Evolutionary conservation across 768 basidiomycete genomes (phyloP).

Genomic region (Imleria badia): DNA sequence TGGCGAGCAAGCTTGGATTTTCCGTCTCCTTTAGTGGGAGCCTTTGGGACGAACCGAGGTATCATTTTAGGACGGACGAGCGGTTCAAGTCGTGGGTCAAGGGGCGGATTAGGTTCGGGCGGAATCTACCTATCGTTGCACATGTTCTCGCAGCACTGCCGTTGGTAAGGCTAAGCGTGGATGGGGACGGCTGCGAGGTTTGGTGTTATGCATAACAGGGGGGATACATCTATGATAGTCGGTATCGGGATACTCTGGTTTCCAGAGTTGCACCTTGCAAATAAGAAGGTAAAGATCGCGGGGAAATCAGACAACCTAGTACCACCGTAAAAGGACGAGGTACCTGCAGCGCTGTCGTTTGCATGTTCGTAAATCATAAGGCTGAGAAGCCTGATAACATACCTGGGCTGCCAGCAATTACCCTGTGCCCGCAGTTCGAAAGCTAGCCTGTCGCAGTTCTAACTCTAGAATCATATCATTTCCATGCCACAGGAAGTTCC

Average conservation of each 20-base stretch:
- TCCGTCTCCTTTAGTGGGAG: slow-evolving; percentile 34
- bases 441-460: not conserved
- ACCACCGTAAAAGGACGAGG: not conserved
- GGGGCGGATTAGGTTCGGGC: slow-evolving; percentile 32
- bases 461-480: not conserved
- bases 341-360: not conserved
- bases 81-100: slow-evolving; percentile 36
- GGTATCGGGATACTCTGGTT: not conserved
- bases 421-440: not conserved
- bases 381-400: not conserved
- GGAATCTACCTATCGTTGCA: slow-evolving; percentile 37
- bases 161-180: slow-evolving; percentile 18
- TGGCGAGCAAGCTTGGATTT: slow-evolving; percentile 38
- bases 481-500: not conserved
- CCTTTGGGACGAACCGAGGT: slow-evolving; percentile 27
- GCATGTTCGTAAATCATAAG: not conserved
- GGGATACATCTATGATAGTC: not conserved
- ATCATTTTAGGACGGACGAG: slow-evolving; percentile 32
- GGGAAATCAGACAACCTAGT: not conserved
- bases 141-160: slow-evolving; percentile 21
- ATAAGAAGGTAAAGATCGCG: not conserved
- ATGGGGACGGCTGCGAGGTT: slow-evolving; percentile 19
- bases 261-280: not conserved
- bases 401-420: not conserved
- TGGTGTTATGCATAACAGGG: slow-evolving; percentile 20